Evolutionary conservation across 768 basidiomycete species (phyloP).

Genomic region (Boletus edulis): DNA sequence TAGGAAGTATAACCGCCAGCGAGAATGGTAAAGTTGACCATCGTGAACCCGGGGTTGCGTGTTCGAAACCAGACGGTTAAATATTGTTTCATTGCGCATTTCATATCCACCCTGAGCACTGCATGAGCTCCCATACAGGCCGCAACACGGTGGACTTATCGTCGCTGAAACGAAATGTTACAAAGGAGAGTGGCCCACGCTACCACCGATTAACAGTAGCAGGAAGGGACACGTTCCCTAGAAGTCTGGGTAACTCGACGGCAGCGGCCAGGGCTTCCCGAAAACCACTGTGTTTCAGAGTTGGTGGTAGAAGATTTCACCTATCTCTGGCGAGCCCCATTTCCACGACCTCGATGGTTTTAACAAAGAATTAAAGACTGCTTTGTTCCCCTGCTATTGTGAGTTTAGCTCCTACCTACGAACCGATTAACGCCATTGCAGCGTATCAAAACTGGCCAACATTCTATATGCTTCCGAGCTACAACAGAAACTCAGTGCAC

Average conservation of each 20-base stretch:
- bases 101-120: not conserved
- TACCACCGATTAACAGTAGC: no score
- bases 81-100: not conserved
- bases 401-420: not conserved
- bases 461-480: conserved; percentile 49
- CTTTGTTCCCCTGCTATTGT: conserved; percentile 33
- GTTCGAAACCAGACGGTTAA: not conserved
- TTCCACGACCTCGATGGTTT: conserved; percentile 36
- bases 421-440: conserved; percentile 15
- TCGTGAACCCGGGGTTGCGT: conserved; percentile 20
- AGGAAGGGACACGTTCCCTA: no score
- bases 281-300: no score
- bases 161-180: no score
- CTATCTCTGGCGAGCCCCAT: conserved; percentile 15
- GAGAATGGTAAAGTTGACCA: conserved; percentile 69
- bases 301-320: no score
- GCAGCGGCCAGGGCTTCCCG: no score
- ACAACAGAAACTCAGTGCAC: conserved; percentile 39
- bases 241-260: no score
- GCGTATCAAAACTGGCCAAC: conserved; percentile 52
- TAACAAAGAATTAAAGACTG: conserved; percentile 33
- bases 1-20: conserved; percentile 64
- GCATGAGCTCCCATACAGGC: no score
- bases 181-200: no score
- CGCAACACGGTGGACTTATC: no score